A percentile compares a stretch with the other conserved stretches of the same genome.
Evolutionary conservation across 2,329 filamentous ascomycete genomes (phyloP).

Genomic region (Xylariaceae sp.): DNA sequence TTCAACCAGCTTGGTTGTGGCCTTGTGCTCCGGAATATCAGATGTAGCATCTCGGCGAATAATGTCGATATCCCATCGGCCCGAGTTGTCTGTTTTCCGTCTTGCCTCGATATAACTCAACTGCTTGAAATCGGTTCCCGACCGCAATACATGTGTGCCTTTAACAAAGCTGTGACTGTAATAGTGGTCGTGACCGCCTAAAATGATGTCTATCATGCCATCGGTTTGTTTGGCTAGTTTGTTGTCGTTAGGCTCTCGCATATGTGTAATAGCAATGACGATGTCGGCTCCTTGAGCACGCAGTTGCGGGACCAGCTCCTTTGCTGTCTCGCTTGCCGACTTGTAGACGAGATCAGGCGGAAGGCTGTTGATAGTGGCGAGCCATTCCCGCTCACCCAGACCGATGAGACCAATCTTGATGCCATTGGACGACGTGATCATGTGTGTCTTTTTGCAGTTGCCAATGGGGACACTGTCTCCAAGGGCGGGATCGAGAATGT

Average conservation of each 20-base stretch:
- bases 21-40: constrained; percentile 59
- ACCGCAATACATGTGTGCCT: constrained; percentile 78
- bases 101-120: constrained; percentile 82
- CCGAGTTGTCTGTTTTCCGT: constrained; percentile 38
- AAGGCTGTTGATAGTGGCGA: constrained; percentile 82
- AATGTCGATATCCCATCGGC: constrained; percentile 75
- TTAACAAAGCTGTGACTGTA: constrained; percentile 76
- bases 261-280: constrained; percentile 77
- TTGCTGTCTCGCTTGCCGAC: constrained; percentile 71
- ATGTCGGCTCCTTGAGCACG: constrained; percentile 77
- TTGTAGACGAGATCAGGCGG: constrained; percentile 80
- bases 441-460: constrained; percentile 68
- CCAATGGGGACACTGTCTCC: constrained; percentile 72
- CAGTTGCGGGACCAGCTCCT: constrained; percentile 68
- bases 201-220: constrained; percentile 76
- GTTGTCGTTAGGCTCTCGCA: constrained; percentile 83
- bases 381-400: constrained; percentile 81
- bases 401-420: constrained; percentile 84
- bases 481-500: constrained; percentile 78
- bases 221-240: constrained; percentile 73
- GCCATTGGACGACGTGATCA: constrained; percentile 77
- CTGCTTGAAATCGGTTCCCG: constrained; percentile 88
- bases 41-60: constrained; percentile 69
- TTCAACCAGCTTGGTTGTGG: constrained; percentile 59
- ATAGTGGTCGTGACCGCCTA: constrained; percentile 88